phyloP scores from a whole-genome alignment of 2,329 filamentous ascomycete genomes.

The Fusarium brevicatenulatum region DNA sequence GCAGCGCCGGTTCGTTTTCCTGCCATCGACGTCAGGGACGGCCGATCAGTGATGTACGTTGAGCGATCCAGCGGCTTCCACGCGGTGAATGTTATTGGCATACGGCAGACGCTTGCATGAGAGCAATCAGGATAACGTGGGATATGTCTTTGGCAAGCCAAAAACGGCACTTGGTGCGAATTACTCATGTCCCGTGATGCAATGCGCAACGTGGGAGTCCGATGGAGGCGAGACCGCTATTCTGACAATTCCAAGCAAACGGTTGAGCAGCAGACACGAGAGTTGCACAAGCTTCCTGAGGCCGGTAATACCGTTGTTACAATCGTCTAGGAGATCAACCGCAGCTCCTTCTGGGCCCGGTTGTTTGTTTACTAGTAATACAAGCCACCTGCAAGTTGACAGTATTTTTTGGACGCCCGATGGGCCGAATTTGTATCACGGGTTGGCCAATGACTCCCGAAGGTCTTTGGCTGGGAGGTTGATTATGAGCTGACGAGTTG shows the following conservation, averaged over 20 bases:
- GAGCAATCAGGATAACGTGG: background rate
- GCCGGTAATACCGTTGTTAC: constrained; percentile 26
- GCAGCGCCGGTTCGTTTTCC: background rate
- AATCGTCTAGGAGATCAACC: background rate
- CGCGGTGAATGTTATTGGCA: constrained; percentile 12
- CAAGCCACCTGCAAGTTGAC: constrained; percentile 14
- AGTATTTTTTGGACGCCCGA: constrained; percentile 17
- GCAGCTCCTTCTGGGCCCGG: background rate
- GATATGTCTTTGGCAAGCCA: background rate
- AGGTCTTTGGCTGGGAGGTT: background rate
- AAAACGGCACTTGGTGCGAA: background rate
- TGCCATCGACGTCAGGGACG: constrained; percentile 25
- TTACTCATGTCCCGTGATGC: constrained; percentile 25
- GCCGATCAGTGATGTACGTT: constrained; percentile 27
- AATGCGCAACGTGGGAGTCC: constrained; percentile 30
- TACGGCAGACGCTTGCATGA: background rate
- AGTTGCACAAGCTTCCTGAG: constrained; percentile 28
- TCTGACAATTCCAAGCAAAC: constrained; percentile 8
- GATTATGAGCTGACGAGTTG: constrained; percentile 9
- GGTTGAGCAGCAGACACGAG: constrained; percentile 44
- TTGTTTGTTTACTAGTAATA: constrained; percentile 23
- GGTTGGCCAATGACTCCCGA: constrained; percentile 16
- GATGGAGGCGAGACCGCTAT: constrained; percentile 13
- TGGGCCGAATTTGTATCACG: constrained; percentile 27
- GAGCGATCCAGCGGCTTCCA: constrained; percentile 32